Evolutionary conservation across 768 basidiomycete species (phyloP).

Genomic region (Mrakia blollopis): DNA sequence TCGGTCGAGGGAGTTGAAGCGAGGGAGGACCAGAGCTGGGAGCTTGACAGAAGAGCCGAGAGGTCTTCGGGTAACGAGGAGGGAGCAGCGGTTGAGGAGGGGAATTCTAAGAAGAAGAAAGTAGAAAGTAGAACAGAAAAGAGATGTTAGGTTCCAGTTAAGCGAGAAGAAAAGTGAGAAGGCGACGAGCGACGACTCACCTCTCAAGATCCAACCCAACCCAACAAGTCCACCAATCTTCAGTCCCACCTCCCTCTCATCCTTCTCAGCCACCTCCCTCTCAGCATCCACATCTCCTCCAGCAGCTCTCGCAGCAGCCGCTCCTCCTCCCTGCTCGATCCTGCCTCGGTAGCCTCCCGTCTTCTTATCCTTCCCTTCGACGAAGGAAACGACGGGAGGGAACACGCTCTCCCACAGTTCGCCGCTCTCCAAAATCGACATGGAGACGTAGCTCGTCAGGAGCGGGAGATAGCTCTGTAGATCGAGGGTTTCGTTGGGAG

Average conservation of each 20-base stretch:
- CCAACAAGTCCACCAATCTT: constrained; percentile 41
- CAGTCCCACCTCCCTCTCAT: constrained; percentile 33
- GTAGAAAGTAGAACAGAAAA: not conserved
- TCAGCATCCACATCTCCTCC: constrained; percentile 22
- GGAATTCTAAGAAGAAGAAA: not conserved
- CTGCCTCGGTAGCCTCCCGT: constrained; percentile 29
- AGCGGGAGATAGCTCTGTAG: constrained; percentile 37
- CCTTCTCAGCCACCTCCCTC: constrained; percentile 28
- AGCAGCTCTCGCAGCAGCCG: not conserved
- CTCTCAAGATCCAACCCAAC: constrained; percentile 39
- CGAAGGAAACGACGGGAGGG: constrained; percentile 38
- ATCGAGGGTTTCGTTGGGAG: constrained; percentile 33
- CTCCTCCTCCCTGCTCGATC: constrained; percentile 18
- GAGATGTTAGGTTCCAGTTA: not conserved
- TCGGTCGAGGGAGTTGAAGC: constrained; percentile 36
- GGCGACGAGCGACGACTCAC: constrained; percentile 15
- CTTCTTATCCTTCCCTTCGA: constrained; percentile 29
- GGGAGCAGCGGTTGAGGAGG: not conserved
- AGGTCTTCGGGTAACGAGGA: constrained; percentile 47
- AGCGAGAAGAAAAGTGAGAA: no score
- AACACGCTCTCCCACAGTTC: constrained; percentile 44
- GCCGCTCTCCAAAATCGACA: constrained; percentile 41
- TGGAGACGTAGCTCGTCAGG: constrained; percentile 40
- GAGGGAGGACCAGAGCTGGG: constrained; percentile 50
- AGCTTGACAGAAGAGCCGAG: constrained; percentile 59